Evolutionary conservation across 2,329 filamentous ascomycete species (phyloP).

Genomic region (Aspergillus thermomutatus): DNA sequence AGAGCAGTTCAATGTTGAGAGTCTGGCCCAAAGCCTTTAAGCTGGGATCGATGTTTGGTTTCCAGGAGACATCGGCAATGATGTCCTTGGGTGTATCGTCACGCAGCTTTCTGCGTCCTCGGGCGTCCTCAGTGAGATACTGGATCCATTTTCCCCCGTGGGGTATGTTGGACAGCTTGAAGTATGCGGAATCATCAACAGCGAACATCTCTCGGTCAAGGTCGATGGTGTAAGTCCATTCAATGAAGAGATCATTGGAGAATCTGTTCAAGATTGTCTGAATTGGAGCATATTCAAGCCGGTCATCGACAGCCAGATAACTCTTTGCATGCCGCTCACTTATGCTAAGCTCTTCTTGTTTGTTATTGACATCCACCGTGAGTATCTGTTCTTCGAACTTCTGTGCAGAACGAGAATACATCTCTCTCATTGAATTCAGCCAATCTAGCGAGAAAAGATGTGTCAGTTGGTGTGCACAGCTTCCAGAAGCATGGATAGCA

Average conservation of each 20-base stretch:
- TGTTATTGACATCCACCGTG: conserved; percentile 1
- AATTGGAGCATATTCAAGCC: conserved; percentile 7
- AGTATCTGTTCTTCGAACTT: conserved; percentile 12
- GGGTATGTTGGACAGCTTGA: conserved; percentile 9
- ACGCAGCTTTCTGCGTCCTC: background rate
- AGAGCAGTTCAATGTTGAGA: conserved; percentile 1
- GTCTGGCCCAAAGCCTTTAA: background rate
- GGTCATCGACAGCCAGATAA: conserved; percentile 13
- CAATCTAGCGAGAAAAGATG: conserved; percentile 10
- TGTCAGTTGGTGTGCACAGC: background rate
- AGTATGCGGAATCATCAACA: conserved; percentile 9
- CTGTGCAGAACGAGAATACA: conserved; percentile 5
- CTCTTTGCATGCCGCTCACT: conserved; percentile 7
- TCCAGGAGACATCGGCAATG: conserved; percentile 5
- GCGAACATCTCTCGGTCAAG: conserved; percentile 15
- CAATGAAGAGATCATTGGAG: background rate
- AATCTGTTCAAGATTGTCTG: background rate
- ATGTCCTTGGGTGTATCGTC: conserved; percentile 7
- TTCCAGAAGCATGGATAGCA: background rate
- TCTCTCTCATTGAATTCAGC: conserved; percentile 9
- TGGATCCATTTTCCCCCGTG: conserved; percentile 6
- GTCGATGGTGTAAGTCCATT: conserved; percentile 18
- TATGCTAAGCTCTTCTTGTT: background rate
- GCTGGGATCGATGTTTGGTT: conserved; percentile 1
- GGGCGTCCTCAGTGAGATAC: conserved; percentile 7